phyloP scores from a whole-genome alignment of 169 alveolate species.

The Cryptosporidium sp. region DNA sequence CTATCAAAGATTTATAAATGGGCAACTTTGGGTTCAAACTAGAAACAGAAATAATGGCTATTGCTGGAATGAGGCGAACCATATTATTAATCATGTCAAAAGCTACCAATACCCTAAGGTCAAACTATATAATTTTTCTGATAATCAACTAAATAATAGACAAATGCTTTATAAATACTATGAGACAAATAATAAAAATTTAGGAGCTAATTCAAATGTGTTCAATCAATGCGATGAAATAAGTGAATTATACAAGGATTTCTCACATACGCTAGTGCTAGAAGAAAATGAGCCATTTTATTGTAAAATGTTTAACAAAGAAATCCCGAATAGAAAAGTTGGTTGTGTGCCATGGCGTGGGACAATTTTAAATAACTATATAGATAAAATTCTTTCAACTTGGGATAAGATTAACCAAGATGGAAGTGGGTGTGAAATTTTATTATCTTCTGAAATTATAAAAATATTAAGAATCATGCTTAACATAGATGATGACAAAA shows the following conservation, averaged over 20 bases:
- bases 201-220: not conserved
- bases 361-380: constrained; percentile 15
- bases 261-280: constrained; percentile 23
- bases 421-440: not conserved
- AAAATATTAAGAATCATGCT: constrained; percentile 32
- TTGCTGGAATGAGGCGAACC: constrained; percentile 65
- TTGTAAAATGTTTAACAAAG: not conserved
- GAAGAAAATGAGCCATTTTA: not conserved
- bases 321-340: not conserved
- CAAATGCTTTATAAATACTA: not conserved
- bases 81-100: constrained; percentile 15
- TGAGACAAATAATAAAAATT: not conserved
- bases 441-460: constrained; percentile 31
- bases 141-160: not conserved
- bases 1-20: constrained; percentile 13
- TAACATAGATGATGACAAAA: constrained; percentile 10
- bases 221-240: constrained; percentile 21
- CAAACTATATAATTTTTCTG: constrained; percentile 1
- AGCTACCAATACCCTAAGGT: not conserved
- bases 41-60: not conserved
- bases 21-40: constrained; percentile 48
- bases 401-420: constrained; percentile 2
- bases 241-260: constrained; percentile 7
- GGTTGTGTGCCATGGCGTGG: not conserved
- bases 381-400: constrained; percentile 16